Percentiles rank a stretch among this genome's conserved stretches.
phyloP scores from a whole-genome alignment of 2,329 filamentous ascomycete genomes.

The Orbilia quercus region DNA sequence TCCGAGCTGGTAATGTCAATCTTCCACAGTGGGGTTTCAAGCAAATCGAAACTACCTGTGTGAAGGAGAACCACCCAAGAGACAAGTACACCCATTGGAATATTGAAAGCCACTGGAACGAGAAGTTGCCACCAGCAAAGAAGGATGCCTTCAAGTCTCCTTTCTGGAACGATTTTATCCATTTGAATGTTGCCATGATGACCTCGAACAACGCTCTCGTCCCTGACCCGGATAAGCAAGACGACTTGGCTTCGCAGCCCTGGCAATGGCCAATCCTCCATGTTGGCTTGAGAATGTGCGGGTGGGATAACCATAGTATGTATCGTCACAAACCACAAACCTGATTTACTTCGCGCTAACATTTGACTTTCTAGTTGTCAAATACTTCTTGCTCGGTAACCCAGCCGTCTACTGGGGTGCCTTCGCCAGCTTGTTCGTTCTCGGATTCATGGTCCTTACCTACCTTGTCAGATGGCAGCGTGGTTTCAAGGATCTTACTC shows the following conservation, averaged over 20 bases:
- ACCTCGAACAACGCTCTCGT: conserved; percentile 99
- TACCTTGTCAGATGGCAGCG: conserved; percentile 96
- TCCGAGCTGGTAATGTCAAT: conserved; percentile 94
- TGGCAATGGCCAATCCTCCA: conserved; percentile 99
- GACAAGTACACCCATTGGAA: conserved; percentile 99
- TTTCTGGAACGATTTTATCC: conserved; percentile 96
- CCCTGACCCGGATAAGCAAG: conserved; percentile 97
- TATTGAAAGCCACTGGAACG: conserved; percentile 92
- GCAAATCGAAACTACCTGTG: conserved; percentile 97
- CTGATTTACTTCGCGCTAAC: conserved; percentile 4
- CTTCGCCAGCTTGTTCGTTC: conserved; percentile 79
- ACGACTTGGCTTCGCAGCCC: conserved; percentile 93
- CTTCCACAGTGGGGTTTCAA: conserved; percentile 99
- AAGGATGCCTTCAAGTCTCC: conserved; percentile 94
- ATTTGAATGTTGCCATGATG: conserved; percentile 99
- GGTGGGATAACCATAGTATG: conserved; percentile 87
- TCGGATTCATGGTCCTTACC: conserved; percentile 79
- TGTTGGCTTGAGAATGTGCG: conserved; percentile 97
- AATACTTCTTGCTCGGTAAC: conserved; percentile 98
- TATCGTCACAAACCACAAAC: not conserved
- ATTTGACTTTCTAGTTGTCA: conserved; percentile 63
- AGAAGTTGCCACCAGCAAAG: conserved; percentile 83
- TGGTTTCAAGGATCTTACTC: conserved; percentile 84
- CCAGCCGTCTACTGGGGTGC: conserved; percentile 96
- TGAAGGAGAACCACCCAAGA: conserved; percentile 88